Evolutionary conservation across 2,329 filamentous ascomycete species (phyloP).

Genomic region (Pyrenochaeta sp.): DNA sequence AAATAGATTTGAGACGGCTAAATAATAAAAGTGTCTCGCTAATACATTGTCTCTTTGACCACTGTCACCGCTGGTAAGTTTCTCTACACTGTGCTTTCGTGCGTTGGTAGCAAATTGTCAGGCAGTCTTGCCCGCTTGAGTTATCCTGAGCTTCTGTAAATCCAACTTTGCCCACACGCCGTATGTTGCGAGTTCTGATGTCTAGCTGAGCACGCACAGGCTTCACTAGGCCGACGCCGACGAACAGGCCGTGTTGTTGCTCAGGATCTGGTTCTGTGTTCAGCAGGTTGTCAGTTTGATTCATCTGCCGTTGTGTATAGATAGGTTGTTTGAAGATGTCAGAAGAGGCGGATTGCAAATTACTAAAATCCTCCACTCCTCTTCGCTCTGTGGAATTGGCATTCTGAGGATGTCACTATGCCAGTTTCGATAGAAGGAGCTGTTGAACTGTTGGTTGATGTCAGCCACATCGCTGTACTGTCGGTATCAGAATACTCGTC

Average conservation of each 20-base stretch:
- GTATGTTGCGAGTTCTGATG: slow-evolving; percentile 7
- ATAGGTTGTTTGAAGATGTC: slow-evolving; percentile 8
- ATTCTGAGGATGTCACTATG: too few relatives aligned
- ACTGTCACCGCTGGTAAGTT: neutral
- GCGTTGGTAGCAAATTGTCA: neutral
- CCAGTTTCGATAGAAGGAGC: neutral
- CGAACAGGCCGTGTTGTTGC: slow-evolving; percentile 5
- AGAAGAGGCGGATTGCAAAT: slow-evolving; percentile 7
- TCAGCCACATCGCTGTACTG: too few relatives aligned
- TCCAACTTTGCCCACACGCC: slow-evolving; percentile 8
- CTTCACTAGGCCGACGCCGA: slow-evolving; percentile 9
- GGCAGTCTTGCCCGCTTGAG: neutral
- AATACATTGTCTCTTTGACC: too few relatives aligned
- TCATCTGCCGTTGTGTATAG: neutral
- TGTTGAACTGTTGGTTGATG: neutral
- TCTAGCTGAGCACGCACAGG: slow-evolving; percentile 4
- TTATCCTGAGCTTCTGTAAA: neutral
- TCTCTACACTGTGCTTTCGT: neutral
- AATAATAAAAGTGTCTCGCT: too few relatives aligned
- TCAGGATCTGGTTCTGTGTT: neutral
- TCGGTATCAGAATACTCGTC: too few relatives aligned
- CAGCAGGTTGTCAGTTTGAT: neutral
- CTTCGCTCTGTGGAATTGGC: neutral
- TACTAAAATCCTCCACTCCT: slow-evolving; percentile 15
- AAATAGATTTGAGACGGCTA: too few relatives aligned